Percentiles rank a stretch among this genome's conserved stretches.
Evolutionary conservation across 2,329 filamentous ascomycete genomes (phyloP).

Genomic region (Zymoseptoria brevis): DNA sequence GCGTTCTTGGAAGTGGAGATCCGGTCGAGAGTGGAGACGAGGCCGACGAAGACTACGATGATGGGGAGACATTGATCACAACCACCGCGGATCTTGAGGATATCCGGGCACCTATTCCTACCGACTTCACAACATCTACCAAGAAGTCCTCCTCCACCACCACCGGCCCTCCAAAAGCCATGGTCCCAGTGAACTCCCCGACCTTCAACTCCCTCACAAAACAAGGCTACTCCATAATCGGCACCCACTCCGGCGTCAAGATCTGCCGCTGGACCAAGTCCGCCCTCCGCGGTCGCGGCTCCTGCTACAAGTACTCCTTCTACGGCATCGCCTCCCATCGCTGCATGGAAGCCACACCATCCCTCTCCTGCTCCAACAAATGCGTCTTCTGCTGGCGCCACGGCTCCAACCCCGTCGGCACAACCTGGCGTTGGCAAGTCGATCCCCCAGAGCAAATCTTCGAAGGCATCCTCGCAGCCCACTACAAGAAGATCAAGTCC

Average conservation of each 20-base stretch:
- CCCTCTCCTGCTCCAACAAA: slow-evolving; percentile 93
- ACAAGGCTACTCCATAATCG: slow-evolving; percentile 92
- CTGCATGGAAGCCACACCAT: slow-evolving; percentile 97
- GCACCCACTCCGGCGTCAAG: slow-evolving; percentile 91
- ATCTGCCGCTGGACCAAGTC: slow-evolving; percentile 99
- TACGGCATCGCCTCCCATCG: slow-evolving; percentile 95
- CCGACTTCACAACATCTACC: slow-evolving; percentile 79
- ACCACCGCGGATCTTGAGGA: slow-evolving; percentile 67
- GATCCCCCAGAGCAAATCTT: slow-evolving; percentile 88
- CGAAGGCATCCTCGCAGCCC: slow-evolving; percentile 77
- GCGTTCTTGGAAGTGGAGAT: slow-evolving; percentile 73
- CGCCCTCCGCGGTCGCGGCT: slow-evolving; percentile 82
- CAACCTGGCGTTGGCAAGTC: slow-evolving; percentile 93
- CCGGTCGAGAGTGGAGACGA: slow-evolving; percentile 79
- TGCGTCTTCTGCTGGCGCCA: slow-evolving; percentile 99
- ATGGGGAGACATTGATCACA: slow-evolving; percentile 31
- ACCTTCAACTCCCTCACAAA: slow-evolving; percentile 87
- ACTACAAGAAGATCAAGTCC: slow-evolving; percentile 98
- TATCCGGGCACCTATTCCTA: slow-evolving; percentile 57
- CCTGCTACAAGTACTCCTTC: slow-evolving; percentile 96
- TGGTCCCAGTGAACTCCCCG: slow-evolving; percentile 86
- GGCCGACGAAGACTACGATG: slow-evolving; percentile 49
- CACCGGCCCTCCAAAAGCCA: slow-evolving; percentile 60
- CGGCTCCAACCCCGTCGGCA: slow-evolving; percentile 92
- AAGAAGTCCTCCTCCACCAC: slow-evolving; percentile 42